Evolutionary conservation across 2,329 filamentous ascomycete genomes (phyloP), one percentile per base, ranked within the genome.

Genomic region (Pestalotiopsis fici): DNA sequence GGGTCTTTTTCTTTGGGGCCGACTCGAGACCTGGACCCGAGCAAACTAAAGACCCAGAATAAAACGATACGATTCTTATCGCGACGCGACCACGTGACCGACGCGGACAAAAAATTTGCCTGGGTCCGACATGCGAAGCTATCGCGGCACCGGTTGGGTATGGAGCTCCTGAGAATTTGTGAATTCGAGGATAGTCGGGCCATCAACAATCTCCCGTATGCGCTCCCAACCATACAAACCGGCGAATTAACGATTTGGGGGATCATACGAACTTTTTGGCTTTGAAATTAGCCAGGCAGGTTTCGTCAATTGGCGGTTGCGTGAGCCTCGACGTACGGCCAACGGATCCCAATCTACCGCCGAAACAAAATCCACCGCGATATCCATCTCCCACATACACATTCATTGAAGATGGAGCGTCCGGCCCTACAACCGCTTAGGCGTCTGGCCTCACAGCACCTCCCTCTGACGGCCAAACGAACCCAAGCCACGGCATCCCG

Each of bases 401-500:
- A 60, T 35, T 37, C 31, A 60, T 21, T 15, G 9, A 54, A 56
- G 27, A 70, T 67, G 65, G 65, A 67, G 21, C 67, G 67, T 28
- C 61, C 67, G n/a, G 43, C 65, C 47, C 63, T 70, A 27, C 62
- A 65, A 28, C 63, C 67, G 5, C 23, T 66, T 9, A 35, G 59
- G 47, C 43, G 25, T 3, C 50, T 69, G n/a, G 23, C 28, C 27
- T 47, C 27, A 3, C 39, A 50, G 43, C 43, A 66, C 63, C 50
- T 70, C 73, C 63, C 74, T 75, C 63, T 55, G 68, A 68, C 69
- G 66, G 77, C 62, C 66, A 81, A 82, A 68, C 78, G 86, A 61
- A 82, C 86, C 77, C 83, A 89, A 75, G 79, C 81, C 12, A 85
- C 85, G 35, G 78, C 83, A 2, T 77, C 82, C 64, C 85, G 87